Evolutionary conservation across 495 filamentous ascomycete genomes (phyloP).

Genomic region (Neurospora pannonica): DNA sequence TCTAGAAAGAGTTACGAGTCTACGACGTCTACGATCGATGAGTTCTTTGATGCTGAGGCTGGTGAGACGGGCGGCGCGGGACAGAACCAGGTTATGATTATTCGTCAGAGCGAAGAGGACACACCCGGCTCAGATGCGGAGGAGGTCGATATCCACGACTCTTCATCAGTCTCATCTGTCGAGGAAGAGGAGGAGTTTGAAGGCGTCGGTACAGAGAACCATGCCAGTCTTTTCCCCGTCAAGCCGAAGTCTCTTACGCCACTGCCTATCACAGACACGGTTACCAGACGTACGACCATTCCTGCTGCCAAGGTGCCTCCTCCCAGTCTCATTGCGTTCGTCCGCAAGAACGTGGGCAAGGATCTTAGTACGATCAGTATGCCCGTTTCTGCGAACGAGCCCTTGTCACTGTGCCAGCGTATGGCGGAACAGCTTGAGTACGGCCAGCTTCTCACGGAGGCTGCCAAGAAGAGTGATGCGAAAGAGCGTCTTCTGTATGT

Average conservation of each 20-base stretch:
- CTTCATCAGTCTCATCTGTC: conserved; percentile 51
- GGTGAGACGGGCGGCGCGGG: conserved; percentile 47
- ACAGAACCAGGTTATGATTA: conserved; percentile 54
- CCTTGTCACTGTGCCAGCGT: conserved; percentile 77
- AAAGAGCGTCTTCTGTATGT: conserved; percentile 71
- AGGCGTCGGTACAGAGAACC: conserved; percentile 20
- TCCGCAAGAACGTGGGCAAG: conserved; percentile 97
- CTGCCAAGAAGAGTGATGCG: conserved; percentile 46
- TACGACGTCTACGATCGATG: conserved; percentile 59
- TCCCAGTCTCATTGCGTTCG: conserved; percentile 83
- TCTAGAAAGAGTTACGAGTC: conserved; percentile 70
- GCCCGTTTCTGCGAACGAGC: conserved; percentile 95
- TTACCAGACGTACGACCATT: conserved; percentile 63
- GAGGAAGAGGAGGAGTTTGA: conserved; percentile 41
- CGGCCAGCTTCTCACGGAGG: conserved; percentile 68
- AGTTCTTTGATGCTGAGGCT: conserved; percentile 89
- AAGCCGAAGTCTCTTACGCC: conserved; percentile 69
- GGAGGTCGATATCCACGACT: conserved; percentile 48
- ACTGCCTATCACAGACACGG: conserved; percentile 55
- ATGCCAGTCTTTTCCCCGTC: conserved; percentile 51
- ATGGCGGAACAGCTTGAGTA: conserved; percentile 87
- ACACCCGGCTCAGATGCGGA: conserved; percentile 42
- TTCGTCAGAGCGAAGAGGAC: conserved; percentile 55
- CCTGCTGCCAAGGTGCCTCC: conserved; percentile 63
- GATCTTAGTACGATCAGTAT: conserved; percentile 92